Conservation (phyloP, 2,329 filamentous ascomycete species). For the Colletotrichum sp. region DNA sequence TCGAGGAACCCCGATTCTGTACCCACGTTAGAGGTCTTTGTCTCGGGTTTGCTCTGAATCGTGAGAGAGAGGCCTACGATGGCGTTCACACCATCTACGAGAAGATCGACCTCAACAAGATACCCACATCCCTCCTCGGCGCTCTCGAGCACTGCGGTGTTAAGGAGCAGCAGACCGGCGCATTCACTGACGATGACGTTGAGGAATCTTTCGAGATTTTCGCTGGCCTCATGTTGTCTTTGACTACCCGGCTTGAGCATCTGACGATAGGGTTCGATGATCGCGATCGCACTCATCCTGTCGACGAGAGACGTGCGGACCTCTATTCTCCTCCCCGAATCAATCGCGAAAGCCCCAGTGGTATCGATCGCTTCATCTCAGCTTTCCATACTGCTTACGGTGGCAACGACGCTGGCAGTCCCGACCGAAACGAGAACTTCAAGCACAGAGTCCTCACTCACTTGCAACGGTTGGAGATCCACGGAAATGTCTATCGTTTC, state of each 20-base stretch:
- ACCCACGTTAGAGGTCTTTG: not conserved
- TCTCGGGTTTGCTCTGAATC: not conserved
- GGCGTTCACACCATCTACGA: not conserved
- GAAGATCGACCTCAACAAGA: not conserved
- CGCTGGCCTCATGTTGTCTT: not conserved
- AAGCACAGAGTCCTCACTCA: not conserved
- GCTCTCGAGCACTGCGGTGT: not conserved
- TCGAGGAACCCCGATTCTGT: not conserved
- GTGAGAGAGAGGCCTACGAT: not conserved
- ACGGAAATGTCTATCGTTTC: not conserved
- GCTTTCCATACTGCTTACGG: not conserved
- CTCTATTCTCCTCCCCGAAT: no score
- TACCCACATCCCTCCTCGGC: not conserved
- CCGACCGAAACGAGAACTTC: not conserved
- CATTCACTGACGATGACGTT: not conserved
- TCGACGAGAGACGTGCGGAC: not conserved
- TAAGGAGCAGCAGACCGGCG: not conserved
- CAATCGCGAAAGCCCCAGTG: not conserved
- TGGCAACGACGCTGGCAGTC: not conserved
- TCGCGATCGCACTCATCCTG: not conserved
- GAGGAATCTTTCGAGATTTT: not conserved
- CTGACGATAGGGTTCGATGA: not conserved
- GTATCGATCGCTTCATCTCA: not conserved
- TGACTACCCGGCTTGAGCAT: not conserved
- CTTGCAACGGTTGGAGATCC: not conserved